Evolutionary conservation across 257 asterid species (phyloP).

Genomic region (Petunia secreta): DNA sequence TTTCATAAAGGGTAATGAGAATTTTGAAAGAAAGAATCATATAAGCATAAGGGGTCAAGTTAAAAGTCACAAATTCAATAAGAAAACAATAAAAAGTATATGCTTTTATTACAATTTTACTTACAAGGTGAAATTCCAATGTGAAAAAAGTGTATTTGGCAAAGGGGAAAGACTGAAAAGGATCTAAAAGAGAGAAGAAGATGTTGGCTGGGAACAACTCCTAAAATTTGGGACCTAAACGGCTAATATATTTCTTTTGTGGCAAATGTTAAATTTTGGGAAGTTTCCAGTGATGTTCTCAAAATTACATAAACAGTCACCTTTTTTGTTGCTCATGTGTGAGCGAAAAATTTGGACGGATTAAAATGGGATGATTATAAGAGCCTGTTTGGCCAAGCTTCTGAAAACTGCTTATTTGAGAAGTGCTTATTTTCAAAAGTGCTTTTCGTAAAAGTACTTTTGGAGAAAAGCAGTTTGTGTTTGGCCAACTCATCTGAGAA

Average conservation of each 20-base stretch:
- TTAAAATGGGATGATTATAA: too few relatives aligned
- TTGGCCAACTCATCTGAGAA: too few relatives aligned
- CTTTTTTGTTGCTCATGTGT: too few relatives aligned
- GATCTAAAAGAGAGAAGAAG: not conserved
- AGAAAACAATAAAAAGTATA: not conserved
- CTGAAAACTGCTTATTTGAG: too few relatives aligned
- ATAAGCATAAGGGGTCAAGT: not conserved
- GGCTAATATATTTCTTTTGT: not conserved
- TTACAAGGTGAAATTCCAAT: not conserved
- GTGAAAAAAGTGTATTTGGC: not conserved
- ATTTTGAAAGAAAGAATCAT: not conserved
- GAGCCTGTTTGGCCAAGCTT: too few relatives aligned
- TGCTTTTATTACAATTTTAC: not conserved
- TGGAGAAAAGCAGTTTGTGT: too few relatives aligned
- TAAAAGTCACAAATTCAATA: not conserved
- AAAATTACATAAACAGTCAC: too few relatives aligned
- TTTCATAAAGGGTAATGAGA: not conserved
- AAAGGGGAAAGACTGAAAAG: not conserved
- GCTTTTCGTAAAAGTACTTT: too few relatives aligned
- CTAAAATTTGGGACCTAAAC: not conserved
- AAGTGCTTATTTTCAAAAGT: too few relatives aligned
- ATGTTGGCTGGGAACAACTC: not conserved
- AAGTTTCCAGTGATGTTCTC: too few relatives aligned
- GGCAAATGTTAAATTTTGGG: too few relatives aligned
- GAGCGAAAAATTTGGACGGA: too few relatives aligned